A percentile compares a stretch with the other conserved stretches of the same genome.
Evolutionary conservation across 192 early-diverging fungal species (phyloP).

Genomic region (Coemansia guatemalensis): DNA sequence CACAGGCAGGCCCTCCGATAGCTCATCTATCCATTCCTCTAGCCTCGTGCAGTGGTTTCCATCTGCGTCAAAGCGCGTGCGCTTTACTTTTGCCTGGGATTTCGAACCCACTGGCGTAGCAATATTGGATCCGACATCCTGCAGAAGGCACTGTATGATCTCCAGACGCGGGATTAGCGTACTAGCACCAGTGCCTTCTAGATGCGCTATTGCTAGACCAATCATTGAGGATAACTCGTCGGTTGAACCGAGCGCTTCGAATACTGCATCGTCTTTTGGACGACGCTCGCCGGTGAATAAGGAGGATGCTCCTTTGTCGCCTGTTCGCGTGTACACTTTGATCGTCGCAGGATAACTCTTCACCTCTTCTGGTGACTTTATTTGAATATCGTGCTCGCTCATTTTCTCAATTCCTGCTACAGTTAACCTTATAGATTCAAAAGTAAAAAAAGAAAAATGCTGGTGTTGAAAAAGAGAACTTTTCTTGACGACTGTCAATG

Average conservation of each 20-base stretch:
- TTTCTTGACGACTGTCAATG: too few species aligned
- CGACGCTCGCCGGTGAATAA: slow-evolving; percentile 90
- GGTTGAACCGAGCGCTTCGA: slow-evolving; percentile 87
- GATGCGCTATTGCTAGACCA: slow-evolving; percentile 48
- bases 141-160: slow-evolving; percentile 87
- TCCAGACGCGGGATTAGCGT: slow-evolving; percentile 35
- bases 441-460: neutral
- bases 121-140: slow-evolving; percentile 89
- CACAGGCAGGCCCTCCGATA: slow-evolving; percentile 69
- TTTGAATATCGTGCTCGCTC: slow-evolving; percentile 17
- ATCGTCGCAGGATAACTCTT: slow-evolving; percentile 53
- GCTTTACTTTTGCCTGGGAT: slow-evolving; percentile 59
- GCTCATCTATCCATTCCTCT: slow-evolving; percentile 84
- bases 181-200: slow-evolving; percentile 14
- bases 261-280: slow-evolving; percentile 83
- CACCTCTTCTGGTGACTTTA: slow-evolving; percentile 46
- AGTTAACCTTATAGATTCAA: neutral
- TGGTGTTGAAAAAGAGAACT: neutral
- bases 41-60: slow-evolving; percentile 62
- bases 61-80: slow-evolving; percentile 76
- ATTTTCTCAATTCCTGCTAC: neutral
- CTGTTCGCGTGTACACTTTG: slow-evolving; percentile 91
- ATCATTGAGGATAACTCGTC: slow-evolving; percentile 78
- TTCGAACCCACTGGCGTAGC: slow-evolving; percentile 76
- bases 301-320: slow-evolving; percentile 88